These are phyloP conservation scores for Populus tomentosa DNA, from an alignment of 441 rosid species.

Conservation along the genomic window DNA sequence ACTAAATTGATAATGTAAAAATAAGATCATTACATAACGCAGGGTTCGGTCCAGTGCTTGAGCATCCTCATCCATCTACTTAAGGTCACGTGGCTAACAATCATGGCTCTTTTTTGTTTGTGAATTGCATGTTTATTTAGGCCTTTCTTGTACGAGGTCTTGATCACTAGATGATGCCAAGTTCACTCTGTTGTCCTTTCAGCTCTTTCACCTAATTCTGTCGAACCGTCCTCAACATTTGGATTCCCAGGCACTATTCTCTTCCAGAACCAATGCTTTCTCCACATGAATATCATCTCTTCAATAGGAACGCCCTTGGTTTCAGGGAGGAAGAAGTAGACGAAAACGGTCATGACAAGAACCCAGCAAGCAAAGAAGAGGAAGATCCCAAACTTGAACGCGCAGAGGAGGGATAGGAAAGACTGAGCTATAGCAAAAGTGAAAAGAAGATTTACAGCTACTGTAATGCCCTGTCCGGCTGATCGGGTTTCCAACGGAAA, in stretches of 20 bases:
- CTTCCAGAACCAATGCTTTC: constrained; percentile 93
- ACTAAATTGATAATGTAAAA: neutral
- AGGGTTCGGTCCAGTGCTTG: neutral
- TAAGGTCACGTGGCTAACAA: neutral
- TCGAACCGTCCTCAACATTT: constrained; percentile 17
- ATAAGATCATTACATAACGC: neutral
- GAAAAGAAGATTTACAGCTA: constrained; percentile 81
- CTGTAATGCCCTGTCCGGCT: constrained; percentile 85
- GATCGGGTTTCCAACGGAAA: constrained; percentile 80
- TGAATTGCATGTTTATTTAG: neutral
- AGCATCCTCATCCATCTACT: neutral
- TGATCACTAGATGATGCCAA: neutral
- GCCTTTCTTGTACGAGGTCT: neutral
- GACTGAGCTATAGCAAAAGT: constrained; percentile 71
- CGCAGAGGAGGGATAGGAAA: constrained; percentile 67
- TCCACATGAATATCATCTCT: constrained; percentile 81
- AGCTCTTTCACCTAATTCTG: constrained; percentile 10
- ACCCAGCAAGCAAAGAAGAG: constrained; percentile 83
- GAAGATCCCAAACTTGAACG: constrained; percentile 73
- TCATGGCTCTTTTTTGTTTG: neutral
- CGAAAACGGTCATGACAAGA: constrained; percentile 66
- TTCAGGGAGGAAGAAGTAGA: constrained; percentile 63
- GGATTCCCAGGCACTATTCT: constrained; percentile 37
- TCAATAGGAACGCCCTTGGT: constrained; percentile 90
- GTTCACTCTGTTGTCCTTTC: neutral